Conservation (phyloP, 2,329 filamentous ascomycete genomes). For the Pseudocercospora cruenta region DNA sequence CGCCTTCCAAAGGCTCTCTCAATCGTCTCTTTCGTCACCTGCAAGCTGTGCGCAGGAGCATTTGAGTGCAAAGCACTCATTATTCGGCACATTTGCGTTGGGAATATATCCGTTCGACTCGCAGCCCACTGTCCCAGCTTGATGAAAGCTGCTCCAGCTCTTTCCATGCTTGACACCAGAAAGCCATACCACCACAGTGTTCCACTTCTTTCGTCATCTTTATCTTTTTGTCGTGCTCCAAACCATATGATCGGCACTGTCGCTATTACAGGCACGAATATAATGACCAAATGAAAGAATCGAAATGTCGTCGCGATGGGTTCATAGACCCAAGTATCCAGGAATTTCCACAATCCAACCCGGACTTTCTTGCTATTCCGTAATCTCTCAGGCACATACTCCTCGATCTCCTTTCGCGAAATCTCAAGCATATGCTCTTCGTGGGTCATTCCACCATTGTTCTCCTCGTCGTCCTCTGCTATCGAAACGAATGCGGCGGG, state of each 20-base stretch:
- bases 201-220: conserved; percentile 75
- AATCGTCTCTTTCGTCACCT: conserved; percentile 77
- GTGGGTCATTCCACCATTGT: conserved; percentile 63
- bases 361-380: conserved; percentile 61
- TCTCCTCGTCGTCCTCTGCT: conserved; percentile 52
- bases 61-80: conserved; percentile 96
- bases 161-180: conserved; percentile 85
- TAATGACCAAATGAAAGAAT: conserved; percentile 82
- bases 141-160: conserved; percentile 93
- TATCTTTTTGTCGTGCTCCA: conserved; percentile 64
- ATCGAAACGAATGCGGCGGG: conserved; percentile 64
- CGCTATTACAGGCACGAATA: conserved; percentile 88
- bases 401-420: conserved; percentile 76
- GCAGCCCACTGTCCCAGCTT: conserved; percentile 99
- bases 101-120: conserved; percentile 94
- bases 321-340: conserved; percentile 76
- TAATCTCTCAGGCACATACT: conserved; percentile 66
- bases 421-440: conserved; percentile 86
- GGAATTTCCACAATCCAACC: conserved; percentile 64
- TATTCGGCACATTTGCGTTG: conserved; percentile 83
- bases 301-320: conserved; percentile 83
- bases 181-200: conserved; percentile 95
- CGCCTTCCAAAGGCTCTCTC: conserved; percentile 76
- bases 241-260: conserved; percentile 81
- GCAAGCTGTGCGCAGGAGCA: conserved; percentile 86